Base-by-base conservation (phyloP, 495 filamentous ascomycete species). In the Cetradonia linearis region DNA sequence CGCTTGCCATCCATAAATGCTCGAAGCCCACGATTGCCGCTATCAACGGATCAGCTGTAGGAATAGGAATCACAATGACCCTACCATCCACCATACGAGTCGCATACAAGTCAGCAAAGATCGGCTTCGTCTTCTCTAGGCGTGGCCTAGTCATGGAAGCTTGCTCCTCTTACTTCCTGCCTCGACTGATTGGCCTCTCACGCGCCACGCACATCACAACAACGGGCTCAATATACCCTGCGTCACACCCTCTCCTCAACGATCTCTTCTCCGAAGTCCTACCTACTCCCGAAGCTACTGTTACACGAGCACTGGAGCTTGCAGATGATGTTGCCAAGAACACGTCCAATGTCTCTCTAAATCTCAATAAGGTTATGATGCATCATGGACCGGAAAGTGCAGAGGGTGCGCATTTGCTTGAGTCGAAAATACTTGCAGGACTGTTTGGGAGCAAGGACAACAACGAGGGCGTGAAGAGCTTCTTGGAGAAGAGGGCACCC, bases 1-100 rank as follows among this genome's bases (percentile, higher is more conserved):
- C 77, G 28, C 74, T 86, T 5, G 81, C 81, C 37, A 83, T 86
- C 50, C 76, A 83, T 68, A 63, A 70, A 62, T 86, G 83, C 67
- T 75, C 73, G 60, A 86, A 86, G 65, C 81, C 83, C 38, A 81
- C 82, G 27, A 82, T 86, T 65, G 83, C 72, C 30, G 83, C 83
- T 4, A 78, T 85, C 64, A 81, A 85, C 66, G 84, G 83, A 53
- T 79, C 77, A 44, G 84, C 84, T 25, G 84, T 85, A 10, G 84
- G 83, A 10, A 76, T 86, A 9, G 83, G 84, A 6, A 84, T 86
- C 68, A 87, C 83, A 13, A 84, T 85, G 82, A 81, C 79, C 16
- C 76, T 87, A 13, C 82, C 83, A 2, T 77, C 78, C 59, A 76
- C 72, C 40, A 81, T 87, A 54, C 72, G 83, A 56, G 71, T 87